Evolutionary conservation across 345 rosid species (phyloP).

Genomic region (Syzygium aqueum): DNA sequence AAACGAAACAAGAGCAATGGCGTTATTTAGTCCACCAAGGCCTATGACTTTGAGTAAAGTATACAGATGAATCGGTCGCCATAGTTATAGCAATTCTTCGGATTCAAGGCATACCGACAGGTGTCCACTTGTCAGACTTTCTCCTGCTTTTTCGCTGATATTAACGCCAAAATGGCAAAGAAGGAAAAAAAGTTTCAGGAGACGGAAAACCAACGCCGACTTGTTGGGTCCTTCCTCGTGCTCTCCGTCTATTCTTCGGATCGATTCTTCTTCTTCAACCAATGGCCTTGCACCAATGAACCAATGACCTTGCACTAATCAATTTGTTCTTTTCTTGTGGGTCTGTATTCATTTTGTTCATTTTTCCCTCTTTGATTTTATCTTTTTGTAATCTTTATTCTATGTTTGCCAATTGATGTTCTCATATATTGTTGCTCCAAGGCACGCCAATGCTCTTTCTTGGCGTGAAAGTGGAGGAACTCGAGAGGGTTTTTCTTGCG

Average conservation of each 20-base stretch:
- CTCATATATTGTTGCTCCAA: background rate
- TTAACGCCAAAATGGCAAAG: background rate
- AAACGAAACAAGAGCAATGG: background rate
- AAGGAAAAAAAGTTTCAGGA: background rate
- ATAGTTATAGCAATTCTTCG: background rate
- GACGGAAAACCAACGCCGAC: background rate
- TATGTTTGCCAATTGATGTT: background rate
- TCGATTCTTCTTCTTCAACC: background rate
- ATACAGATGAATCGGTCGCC: conserved; percentile 5
- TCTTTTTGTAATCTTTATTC: background rate
- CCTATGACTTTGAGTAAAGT: background rate
- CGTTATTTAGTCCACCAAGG: background rate
- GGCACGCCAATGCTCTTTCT: background rate
- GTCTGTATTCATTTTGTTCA: background rate
- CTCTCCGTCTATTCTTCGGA: background rate
- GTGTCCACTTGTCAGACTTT: background rate
- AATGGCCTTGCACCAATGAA: background rate
- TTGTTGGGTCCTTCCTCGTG: background rate
- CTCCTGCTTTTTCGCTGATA: background rate
- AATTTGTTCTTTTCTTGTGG: background rate
- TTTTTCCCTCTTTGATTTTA: background rate
- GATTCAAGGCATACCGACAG: background rate
- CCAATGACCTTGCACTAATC: background rate
- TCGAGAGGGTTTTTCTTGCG: background rate
- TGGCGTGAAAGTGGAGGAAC: background rate